A percentile compares a stretch with the other conserved stretches of the same genome.
phyloP scores from a whole-genome alignment of 1,139 yeast species.

The Kluyveromyces marxianus region DNA sequence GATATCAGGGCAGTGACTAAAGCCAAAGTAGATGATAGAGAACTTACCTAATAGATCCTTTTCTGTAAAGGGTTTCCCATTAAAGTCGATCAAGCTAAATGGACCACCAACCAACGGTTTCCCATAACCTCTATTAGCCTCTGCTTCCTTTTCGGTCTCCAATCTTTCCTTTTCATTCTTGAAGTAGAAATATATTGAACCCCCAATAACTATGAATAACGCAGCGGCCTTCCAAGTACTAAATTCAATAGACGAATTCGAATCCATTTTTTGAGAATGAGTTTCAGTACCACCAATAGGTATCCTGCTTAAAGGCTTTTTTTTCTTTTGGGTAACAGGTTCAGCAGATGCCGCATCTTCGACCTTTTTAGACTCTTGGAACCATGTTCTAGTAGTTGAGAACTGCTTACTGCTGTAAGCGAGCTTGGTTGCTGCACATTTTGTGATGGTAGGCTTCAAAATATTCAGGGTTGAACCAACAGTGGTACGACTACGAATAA shows the following conservation, averaged over 20 bases:
- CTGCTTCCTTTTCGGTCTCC: conserved; percentile 69
- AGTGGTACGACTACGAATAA: not conserved
- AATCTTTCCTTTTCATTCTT: conserved; percentile 65
- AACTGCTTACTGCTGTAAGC: not conserved
- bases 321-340: conserved; percentile 5
- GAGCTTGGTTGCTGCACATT: not conserved
- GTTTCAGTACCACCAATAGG: conserved; percentile 47
- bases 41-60: conserved; percentile 70
- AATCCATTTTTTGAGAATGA: conserved; percentile 30
- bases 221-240: conserved; percentile 84
- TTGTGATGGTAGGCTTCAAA: not conserved
- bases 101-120: conserved; percentile 92
- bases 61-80: conserved; percentile 69
- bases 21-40: conserved; percentile 82
- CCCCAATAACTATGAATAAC: conserved; percentile 60
- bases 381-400: not conserved
- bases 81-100: conserved; percentile 60
- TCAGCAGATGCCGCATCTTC: conserved; percentile 4
- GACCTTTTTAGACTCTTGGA: not conserved
- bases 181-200: conserved; percentile 62
- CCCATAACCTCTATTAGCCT: conserved; percentile 79
- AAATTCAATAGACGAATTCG: conserved; percentile 46
- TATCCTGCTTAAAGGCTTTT: conserved; percentile 44
- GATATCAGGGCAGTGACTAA: conserved; percentile 95
- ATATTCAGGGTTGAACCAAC: not conserved